Evolutionary conservation across 495 filamentous ascomycete genomes (phyloP).

Genomic region (Endocarpon pusillum): DNA sequence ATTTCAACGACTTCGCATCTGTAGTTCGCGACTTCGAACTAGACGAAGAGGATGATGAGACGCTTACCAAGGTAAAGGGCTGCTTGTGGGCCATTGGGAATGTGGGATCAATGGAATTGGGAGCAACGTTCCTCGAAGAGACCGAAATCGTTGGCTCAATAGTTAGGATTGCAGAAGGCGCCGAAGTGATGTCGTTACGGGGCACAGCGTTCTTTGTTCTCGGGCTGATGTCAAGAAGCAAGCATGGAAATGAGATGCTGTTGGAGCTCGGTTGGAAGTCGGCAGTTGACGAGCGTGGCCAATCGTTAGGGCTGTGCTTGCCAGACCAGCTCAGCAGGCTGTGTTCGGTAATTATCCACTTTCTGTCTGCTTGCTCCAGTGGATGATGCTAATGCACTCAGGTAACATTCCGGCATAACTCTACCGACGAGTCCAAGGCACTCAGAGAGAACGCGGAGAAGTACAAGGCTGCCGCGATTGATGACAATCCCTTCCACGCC

Average conservation of each 20-base stretch:
- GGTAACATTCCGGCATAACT: slow-evolving; percentile 25
- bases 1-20: slow-evolving; percentile 81
- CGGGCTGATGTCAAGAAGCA: slow-evolving; percentile 78
- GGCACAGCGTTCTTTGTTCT: slow-evolving; percentile 95
- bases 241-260: slow-evolving; percentile 81
- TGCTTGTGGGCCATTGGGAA: slow-evolving; percentile 97
- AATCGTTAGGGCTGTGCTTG: slow-evolving; percentile 72
- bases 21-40: slow-evolving; percentile 74
- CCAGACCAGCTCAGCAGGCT: slow-evolving; percentile 61
- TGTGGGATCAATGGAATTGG: slow-evolving; percentile 94
- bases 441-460: too few relatives aligned
- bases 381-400: slow-evolving; percentile 6
- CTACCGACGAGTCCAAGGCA: slow-evolving; percentile 16
- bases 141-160: slow-evolving; percentile 73
- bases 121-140: slow-evolving; percentile 79
- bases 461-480: slow-evolving; percentile 31
- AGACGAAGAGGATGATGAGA: slow-evolving; percentile 71
- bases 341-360: slow-evolving; percentile 44
- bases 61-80: slow-evolving; percentile 85
- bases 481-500: slow-evolving; percentile 49
- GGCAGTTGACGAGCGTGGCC: slow-evolving; percentile 65
- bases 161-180: slow-evolving; percentile 67
- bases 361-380: slow-evolving; percentile 4
- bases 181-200: slow-evolving; percentile 76
- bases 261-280: slow-evolving; percentile 81